Base-by-base conservation (phyloP, 2,329 filamentous ascomycete species). In the Pseudonectria buxi region DNA sequence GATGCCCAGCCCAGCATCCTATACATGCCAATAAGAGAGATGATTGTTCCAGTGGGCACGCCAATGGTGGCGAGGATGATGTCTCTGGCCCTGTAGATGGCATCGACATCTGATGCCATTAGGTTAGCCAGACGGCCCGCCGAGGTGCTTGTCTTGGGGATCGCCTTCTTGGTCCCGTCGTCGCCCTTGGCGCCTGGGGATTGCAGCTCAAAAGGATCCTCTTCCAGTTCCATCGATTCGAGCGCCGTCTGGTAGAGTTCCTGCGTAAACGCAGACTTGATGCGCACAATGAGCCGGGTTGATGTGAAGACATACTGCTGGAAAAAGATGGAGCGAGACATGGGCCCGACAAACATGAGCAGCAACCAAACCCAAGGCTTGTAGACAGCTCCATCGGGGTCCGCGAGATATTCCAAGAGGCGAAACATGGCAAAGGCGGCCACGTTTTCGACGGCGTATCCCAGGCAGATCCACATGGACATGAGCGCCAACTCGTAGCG, bases 261-360 rank as follows among this genome's bases (percentile, higher is more conserved):
- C 44, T 77, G 73, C 0, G 72, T 76, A 38, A 78, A 61, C 18
- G 68, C 72, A 18, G 72, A 66, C 46, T 74, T 76, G 36, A 76
- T 56, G 16, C 74, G 69, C 25, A 77, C 71, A 24, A 76, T 56
- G 28, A 77, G 54, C n/a, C 72, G 63, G 3, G 74, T 77, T 6
- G 71, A 72, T 2, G 61, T 71, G 45, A 77, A 78, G 24, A 77
- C 63, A 49, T 78, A 78, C 44, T 72, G 71, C 49, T 78, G 72
- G 42, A 69, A 74, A 35, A 63, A 53, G 28, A 76, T 44, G 3
- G 74, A 72, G 11, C 69, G 67, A 4, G 57, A 49, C 27, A 62
- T 22, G 1, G 71, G 72, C 0, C 74, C 74, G 26, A 65, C 35
- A 37, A 76, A 76, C 40, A 77, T 61, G 24, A 77, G 60, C 3